A percentile compares a stretch with the other conserved stretches of the same genome.
Conservation (phyloP, 805 yeast genomes). For the Candida arabinofermentans region DNA sequence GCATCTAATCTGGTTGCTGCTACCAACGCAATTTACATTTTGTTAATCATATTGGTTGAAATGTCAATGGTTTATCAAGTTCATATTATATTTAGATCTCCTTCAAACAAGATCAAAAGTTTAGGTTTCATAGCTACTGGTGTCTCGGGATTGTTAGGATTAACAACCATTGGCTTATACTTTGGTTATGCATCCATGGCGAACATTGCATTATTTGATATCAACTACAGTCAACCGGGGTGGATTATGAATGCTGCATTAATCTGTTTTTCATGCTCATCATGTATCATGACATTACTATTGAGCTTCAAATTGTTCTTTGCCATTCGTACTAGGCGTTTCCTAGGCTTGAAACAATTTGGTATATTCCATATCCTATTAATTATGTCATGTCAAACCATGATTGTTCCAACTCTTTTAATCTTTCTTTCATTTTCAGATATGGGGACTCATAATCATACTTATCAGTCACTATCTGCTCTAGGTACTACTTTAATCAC, state of each 20-base stretch:
- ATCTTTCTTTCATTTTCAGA: conserved; percentile 50
- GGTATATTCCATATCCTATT: conserved; percentile 76
- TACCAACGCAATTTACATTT: conserved; percentile 53
- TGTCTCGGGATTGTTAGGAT: conserved; percentile 41
- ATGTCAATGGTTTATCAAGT: conserved; percentile 68
- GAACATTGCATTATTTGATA: conserved; percentile 30
- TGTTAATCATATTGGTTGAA: conserved; percentile 61
- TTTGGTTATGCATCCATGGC: conserved; percentile 47
- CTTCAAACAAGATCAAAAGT: conserved; percentile 35
- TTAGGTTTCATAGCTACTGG: conserved; percentile 38
- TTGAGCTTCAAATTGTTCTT: conserved; percentile 59
- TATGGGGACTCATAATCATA: conserved; percentile 29
- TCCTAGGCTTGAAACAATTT: conserved; percentile 76
- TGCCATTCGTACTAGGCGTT: conserved; percentile 71
- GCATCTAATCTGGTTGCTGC: conserved; percentile 54
- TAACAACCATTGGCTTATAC: conserved; percentile 57
- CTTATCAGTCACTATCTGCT: conserved; percentile 40
- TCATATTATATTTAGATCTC: conserved; percentile 61
- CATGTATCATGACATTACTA: conserved; percentile 57
- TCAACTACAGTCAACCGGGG: conserved; percentile 15
- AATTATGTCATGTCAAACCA: conserved; percentile 78
- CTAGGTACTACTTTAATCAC: conserved; percentile 61
- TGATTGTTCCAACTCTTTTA: conserved; percentile 71
- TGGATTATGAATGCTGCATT: conserved; percentile 51
- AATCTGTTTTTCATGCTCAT: conserved; percentile 65